Conservation (phyloP, 1,284 basidiomycete species). For the Vanrija sp. region DNA sequence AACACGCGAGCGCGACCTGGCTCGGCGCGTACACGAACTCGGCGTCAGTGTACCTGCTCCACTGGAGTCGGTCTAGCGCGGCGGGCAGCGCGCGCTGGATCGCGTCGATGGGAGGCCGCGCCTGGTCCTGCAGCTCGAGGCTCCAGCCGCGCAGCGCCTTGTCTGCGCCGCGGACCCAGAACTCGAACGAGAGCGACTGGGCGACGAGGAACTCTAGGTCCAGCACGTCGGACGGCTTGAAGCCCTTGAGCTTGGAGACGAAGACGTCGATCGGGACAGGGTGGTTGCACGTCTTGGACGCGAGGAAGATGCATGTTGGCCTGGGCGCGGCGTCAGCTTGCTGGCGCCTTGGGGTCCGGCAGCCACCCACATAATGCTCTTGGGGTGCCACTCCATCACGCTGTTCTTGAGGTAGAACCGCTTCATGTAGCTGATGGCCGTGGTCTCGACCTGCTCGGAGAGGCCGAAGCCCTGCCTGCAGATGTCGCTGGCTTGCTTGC, state of each 20-base stretch:
- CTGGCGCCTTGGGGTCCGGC: neutral
- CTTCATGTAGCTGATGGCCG: constrained; percentile 86
- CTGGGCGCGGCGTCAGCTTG: constrained; percentile 50
- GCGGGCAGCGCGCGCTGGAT: constrained; percentile 27
- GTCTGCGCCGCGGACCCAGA: constrained; percentile 86
- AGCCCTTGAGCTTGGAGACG: constrained; percentile 72
- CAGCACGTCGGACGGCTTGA: constrained; percentile 73
- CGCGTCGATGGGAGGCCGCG: constrained; percentile 14
- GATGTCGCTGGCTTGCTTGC: constrained; percentile 76
- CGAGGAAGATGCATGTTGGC: constrained; percentile 91
- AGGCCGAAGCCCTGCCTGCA: constrained; percentile 75
- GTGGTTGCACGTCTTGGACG: constrained; percentile 93
- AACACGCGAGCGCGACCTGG: constrained; percentile 85
- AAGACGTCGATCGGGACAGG: constrained; percentile 82
- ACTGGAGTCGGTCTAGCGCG: constrained; percentile 54
- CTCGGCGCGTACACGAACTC: constrained; percentile 89
- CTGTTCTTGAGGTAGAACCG: constrained; percentile 97
- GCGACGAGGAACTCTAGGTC: constrained; percentile 93
- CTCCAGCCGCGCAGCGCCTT: constrained; percentile 83
- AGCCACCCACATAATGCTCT: constrained; percentile 84
- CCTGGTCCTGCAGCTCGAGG: constrained; percentile 72
- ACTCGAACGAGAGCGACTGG: constrained; percentile 89
- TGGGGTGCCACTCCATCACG: constrained; percentile 99
- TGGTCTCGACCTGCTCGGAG: constrained; percentile 87
- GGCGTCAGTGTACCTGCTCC: constrained; percentile 79